A percentile compares a stretch with the other conserved stretches of the same genome.
phyloP scores from a whole-genome alignment of 306 rosid genomes.

The Aeschynomene evenia region DNA sequence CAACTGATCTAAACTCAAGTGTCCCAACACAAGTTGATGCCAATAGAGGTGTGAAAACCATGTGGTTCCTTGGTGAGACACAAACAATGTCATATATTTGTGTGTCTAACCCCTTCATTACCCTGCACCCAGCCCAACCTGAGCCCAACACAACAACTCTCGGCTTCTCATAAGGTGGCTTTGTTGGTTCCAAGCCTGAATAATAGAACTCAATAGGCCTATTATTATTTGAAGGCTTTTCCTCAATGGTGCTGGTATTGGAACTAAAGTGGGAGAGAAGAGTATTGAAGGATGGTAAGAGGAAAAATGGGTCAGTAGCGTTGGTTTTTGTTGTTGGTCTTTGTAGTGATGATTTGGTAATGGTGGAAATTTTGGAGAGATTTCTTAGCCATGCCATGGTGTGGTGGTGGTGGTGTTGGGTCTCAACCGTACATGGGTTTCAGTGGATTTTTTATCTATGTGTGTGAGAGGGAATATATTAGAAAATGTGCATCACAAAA shows the following conservation, averaged over 20 bases:
- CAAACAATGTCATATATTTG: conserved; percentile 73
- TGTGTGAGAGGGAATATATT: not conserved
- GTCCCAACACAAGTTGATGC: conserved; percentile 98
- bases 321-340: conserved; percentile 35
- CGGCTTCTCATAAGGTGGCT: conserved; percentile 70
- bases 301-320: conserved; percentile 35
- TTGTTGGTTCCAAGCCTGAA: conserved; percentile 58
- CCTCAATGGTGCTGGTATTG: conserved; percentile 24
- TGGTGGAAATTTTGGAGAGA: conserved; percentile 48
- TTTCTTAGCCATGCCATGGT: conserved; percentile 73
- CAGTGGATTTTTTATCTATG: not conserved
- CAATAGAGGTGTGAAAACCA: conserved; percentile 89
- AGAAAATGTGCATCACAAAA: conserved; percentile 30
- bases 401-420: conserved; percentile 4
- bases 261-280: conserved; percentile 47
- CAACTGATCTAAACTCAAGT: conserved; percentile 89
- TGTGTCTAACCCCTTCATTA: conserved; percentile 76
- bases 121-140: conserved; percentile 91
- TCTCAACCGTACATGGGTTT: conserved; percentile 21
- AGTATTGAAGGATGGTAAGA: conserved; percentile 33
- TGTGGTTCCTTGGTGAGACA: conserved; percentile 88
- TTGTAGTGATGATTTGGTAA: conserved; percentile 31
- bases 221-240: conserved; percentile 9
- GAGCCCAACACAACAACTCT: conserved; percentile 82
- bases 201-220: conserved; percentile 33